Conservation (phyloP, 768 basidiomycete species). For the Boletus rex-veris region DNA sequence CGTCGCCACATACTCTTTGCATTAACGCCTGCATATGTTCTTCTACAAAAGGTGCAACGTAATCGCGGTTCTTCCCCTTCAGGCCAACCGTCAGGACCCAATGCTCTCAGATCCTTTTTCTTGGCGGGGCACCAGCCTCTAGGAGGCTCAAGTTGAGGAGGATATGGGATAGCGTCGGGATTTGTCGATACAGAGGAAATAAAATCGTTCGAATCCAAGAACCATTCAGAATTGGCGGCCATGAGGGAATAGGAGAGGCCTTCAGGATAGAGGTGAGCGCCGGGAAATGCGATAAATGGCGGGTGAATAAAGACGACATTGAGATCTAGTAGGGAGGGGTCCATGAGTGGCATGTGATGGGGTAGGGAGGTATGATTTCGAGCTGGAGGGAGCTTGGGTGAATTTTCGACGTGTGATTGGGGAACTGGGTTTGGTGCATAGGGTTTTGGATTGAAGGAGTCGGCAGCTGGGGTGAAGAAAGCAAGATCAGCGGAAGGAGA, state of each 20-base stretch:
- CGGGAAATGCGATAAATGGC: slow-evolving; percentile 67
- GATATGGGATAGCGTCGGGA: slow-evolving; percentile 62
- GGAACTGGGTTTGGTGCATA: slow-evolving; percentile 45
- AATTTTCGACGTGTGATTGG: slow-evolving; percentile 11
- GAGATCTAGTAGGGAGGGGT: slow-evolving; percentile 66
- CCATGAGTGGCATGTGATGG: slow-evolving; percentile 54
- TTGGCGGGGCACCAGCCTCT: slow-evolving; percentile 86
- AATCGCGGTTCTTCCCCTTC: slow-evolving; percentile 79
- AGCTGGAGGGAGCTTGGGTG: slow-evolving; percentile 28
- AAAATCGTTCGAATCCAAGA: slow-evolving; percentile 68
- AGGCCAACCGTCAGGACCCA: slow-evolving; percentile 68
- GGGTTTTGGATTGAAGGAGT: slow-evolving; percentile 64
- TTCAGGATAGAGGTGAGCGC: slow-evolving; percentile 55
- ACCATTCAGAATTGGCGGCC: slow-evolving; percentile 79
- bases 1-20: slow-evolving; percentile 91
- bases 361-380: slow-evolving; percentile 35
- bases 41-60: slow-evolving; percentile 79
- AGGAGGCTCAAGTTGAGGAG: slow-evolving; percentile 75
- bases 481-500: slow-evolving; percentile 45
- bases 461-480: slow-evolving; percentile 61
- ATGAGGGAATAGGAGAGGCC: slow-evolving; percentile 69
- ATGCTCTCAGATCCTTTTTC: slow-evolving; percentile 72
- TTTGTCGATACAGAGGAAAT: slow-evolving; percentile 42
- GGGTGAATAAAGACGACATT: slow-evolving; percentile 69
- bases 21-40: slow-evolving; percentile 82